These are phyloP conservation scores for Phalaenopsis hybrid DNA, from an alignment of 116 monocot genomes.

Conservation along the genomic window DNA sequence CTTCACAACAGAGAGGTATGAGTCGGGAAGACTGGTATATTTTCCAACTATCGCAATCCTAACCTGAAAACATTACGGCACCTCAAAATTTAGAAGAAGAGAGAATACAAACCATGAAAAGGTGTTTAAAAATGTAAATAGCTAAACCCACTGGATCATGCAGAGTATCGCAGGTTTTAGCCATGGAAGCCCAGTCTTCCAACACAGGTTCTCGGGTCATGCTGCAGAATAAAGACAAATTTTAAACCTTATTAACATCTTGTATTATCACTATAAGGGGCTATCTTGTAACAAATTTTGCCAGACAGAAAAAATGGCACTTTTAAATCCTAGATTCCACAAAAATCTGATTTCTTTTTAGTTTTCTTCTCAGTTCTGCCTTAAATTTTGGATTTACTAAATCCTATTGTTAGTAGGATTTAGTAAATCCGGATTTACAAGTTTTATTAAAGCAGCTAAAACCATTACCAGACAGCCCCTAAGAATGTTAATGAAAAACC, in stretches of 20 bases:
- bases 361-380: too few species aligned
- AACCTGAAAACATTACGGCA: constrained; percentile 35
- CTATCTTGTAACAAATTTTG: too few species aligned
- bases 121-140: constrained; percentile 3
- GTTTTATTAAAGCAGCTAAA: too few species aligned
- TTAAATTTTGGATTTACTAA: too few species aligned
- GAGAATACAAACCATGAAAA: not conserved
- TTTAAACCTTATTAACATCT: not conserved
- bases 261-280: not conserved
- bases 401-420: too few species aligned
- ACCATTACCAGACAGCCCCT: too few species aligned
- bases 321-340: too few species aligned
- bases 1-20: constrained; percentile 91
- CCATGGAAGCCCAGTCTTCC: constrained; percentile 61
- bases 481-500: not conserved
- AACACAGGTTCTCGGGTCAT: constrained; percentile 37
- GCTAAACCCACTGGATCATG: constrained; percentile 49
- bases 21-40: constrained; percentile 78
- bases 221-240: constrained; percentile 15
- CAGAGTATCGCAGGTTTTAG: constrained; percentile 61
- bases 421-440: too few species aligned
- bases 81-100: not conserved
- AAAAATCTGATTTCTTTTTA: too few species aligned
- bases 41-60: constrained; percentile 91
- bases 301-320: too few species aligned